phyloP scores from a whole-genome alignment of 108 stramenopile species.

The Discostella pseudostelligera region DNA sequence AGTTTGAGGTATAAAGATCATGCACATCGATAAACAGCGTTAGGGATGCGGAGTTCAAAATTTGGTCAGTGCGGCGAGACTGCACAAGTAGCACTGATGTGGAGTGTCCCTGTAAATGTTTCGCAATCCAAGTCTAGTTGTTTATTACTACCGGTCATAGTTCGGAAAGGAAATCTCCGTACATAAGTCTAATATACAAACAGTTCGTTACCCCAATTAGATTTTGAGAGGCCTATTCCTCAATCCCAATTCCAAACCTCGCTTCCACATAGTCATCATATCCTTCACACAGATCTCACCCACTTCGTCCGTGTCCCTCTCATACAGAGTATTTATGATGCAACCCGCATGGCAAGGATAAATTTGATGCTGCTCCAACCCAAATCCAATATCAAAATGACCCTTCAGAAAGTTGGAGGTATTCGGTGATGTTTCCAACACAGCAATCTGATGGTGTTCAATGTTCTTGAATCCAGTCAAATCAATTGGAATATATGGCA shows the following conservation, averaged over 20 bases:
- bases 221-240: conserved; percentile 43
- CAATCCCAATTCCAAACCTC: conserved; percentile 40
- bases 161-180: too few relatives aligned
- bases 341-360: conserved; percentile 73
- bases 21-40: too few relatives aligned
- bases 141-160: too few relatives aligned
- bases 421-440: conserved; percentile 50
- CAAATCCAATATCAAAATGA: conserved; percentile 64
- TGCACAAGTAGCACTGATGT: too few relatives aligned
- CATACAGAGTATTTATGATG: conserved; percentile 61
- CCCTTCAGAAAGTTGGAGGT: conserved; percentile 60
- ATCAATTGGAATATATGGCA: conserved; percentile 61
- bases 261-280: conserved; percentile 52
- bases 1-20: conserved; percentile 69
- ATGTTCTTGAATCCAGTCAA: conserved; percentile 42
- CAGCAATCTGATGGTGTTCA: conserved; percentile 61
- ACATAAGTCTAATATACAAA: not conserved
- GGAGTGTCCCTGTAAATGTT: too few relatives aligned
- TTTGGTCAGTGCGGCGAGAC: too few relatives aligned
- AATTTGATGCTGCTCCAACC: conserved; percentile 65
- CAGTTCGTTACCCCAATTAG: not conserved
- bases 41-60: too few relatives aligned
- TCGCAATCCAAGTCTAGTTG: too few relatives aligned
- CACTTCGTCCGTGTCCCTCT: conserved; percentile 63
- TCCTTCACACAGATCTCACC: conserved; percentile 61